These are phyloP conservation scores for Phaseolus lunatus DNA, from an alignment of 306 rosid genomes.

Conservation along the genomic window DNA sequence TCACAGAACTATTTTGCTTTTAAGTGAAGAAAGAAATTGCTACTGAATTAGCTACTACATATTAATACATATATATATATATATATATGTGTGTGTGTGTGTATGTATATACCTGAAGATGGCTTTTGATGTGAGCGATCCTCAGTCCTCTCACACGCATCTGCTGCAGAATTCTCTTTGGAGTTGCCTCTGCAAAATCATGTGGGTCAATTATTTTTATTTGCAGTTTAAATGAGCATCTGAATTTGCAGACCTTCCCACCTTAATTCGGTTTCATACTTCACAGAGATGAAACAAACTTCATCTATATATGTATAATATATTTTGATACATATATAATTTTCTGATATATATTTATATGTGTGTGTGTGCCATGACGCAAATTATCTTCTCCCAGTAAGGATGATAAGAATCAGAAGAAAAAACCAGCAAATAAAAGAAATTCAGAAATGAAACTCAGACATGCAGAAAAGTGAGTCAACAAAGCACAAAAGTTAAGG, in stretches of 20 bases:
- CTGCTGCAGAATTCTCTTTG: constrained; percentile 64
- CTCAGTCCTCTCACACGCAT: constrained; percentile 65
- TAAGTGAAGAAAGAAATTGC: not conserved
- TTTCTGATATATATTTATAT: not conserved
- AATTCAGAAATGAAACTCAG: not conserved
- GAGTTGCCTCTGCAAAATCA: constrained; percentile 69
- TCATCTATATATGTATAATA: not conserved
- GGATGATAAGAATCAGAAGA: not conserved
- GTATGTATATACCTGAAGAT: constrained; percentile 60
- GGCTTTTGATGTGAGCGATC: constrained; percentile 76
- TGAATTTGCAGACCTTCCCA: not conserved
- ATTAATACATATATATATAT: too few relatives aligned
- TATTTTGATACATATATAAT: not conserved
- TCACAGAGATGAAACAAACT: not conserved
- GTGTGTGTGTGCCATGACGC: too few relatives aligned
- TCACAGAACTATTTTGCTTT: not conserved
- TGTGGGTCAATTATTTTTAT: not conserved
- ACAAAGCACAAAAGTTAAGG: not conserved
- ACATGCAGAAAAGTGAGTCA: not conserved
- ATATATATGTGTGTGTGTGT: too few relatives aligned
- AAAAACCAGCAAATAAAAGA: not conserved
- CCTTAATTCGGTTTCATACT: not conserved
- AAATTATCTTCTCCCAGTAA: not conserved
- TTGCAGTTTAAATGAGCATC: not conserved
- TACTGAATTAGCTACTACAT: not conserved